A percentile compares a stretch with the other conserved stretches of the same genome.
Conservation (phyloP, 345 rosid genomes). For the Combretum micranthum region DNA sequence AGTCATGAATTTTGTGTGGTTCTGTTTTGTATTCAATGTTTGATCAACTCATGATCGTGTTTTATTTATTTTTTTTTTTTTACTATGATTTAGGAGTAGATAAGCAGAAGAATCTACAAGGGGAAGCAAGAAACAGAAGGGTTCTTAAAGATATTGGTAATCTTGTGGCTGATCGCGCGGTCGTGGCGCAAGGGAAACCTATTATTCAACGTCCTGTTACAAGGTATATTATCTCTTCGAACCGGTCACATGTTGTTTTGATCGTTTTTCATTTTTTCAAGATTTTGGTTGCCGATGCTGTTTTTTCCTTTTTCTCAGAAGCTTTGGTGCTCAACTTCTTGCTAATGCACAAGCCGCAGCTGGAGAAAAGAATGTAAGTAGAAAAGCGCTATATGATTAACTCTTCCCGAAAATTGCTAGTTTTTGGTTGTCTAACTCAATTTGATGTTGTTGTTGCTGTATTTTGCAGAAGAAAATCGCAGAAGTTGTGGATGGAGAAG, state of each 20-base stretch:
- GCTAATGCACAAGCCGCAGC: conserved; percentile 13
- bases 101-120: conserved; percentile 39
- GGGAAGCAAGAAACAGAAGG: conserved; percentile 45
- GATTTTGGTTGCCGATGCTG: not conserved
- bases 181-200: conserved; percentile 47
- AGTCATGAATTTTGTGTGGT: no score
- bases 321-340: conserved; percentile 9
- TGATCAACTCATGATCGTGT: not conserved
- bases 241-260: no score
- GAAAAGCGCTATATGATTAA: not conserved
- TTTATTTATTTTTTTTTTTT: not conserved
- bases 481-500: not conserved
- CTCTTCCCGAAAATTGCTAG: not conserved
- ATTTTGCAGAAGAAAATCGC: not conserved
- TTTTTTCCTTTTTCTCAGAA: conserved; percentile 1
- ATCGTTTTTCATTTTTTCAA: not conserved
- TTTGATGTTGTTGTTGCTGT: not conserved
- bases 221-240: conserved; percentile 1
- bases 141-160: conserved; percentile 82
- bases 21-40: no score
- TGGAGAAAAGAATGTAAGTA: conserved; percentile 8
- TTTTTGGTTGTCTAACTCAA: not conserved
- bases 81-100: conserved; percentile 24
- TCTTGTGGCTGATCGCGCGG: conserved; percentile 33
- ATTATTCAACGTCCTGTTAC: conserved; percentile 7